Evolutionary conservation across 2,329 filamentous ascomycete species (phyloP).

Genomic region (Neopestalotiopsis sp.): DNA sequence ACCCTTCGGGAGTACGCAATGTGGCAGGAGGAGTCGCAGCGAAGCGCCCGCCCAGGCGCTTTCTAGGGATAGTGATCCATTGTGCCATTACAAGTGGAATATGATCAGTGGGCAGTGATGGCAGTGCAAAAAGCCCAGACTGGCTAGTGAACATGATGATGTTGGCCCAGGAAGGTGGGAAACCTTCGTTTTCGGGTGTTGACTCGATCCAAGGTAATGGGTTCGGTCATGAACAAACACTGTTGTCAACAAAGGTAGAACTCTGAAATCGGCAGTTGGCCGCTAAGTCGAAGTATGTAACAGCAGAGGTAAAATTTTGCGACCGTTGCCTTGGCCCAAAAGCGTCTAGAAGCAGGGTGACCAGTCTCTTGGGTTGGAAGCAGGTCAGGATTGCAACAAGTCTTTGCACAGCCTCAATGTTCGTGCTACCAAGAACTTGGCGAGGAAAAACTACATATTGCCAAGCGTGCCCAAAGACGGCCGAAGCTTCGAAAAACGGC

Average conservation of each 20-base stretch:
- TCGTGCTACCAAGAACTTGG: not conserved
- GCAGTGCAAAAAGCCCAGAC: slow-evolving; percentile 12
- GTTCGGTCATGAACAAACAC: not conserved
- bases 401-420: not conserved
- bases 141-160: slow-evolving; percentile 1
- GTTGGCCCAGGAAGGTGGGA: not conserved
- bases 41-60: not conserved
- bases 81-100: not conserved
- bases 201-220: not conserved
- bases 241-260: not conserved
- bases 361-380: not conserved
- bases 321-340: not conserved
- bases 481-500: not conserved
- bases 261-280: not conserved
- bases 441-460: not conserved
- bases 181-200: not conserved
- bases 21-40: slow-evolving; percentile 7
- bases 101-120: too few species aligned
- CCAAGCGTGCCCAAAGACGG: not conserved
- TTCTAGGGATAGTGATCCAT: not conserved
- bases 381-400: not conserved
- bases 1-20: slow-evolving; percentile 8
- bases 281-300: not conserved
- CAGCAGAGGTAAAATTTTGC: not conserved
- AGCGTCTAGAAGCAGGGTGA: not conserved